Percentiles rank a stretch among this genome's conserved stretches.
phyloP scores from a whole-genome alignment of 768 basidiomycete genomes.

The Suillus variegatus region DNA sequence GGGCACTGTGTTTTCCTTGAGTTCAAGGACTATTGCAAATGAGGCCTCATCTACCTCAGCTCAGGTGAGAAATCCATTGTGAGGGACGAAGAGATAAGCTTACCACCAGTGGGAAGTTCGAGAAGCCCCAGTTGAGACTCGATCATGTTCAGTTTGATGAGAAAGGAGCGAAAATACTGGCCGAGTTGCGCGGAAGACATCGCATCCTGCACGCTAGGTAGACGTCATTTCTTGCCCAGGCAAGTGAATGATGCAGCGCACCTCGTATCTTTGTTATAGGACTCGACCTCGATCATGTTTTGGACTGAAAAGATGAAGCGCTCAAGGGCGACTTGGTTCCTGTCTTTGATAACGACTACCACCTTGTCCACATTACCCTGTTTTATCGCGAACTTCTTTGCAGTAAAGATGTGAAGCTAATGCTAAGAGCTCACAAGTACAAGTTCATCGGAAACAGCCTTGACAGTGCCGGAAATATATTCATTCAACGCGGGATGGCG shows the following conservation, averaged over 20 bases:
- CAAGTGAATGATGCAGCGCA: conserved; percentile 25
- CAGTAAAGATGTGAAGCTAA: neutral
- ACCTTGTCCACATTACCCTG: conserved; percentile 83
- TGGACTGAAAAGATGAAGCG: conserved; percentile 88
- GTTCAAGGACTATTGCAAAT: conserved; percentile 82
- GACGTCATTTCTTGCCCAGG: neutral
- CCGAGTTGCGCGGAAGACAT: conserved; percentile 64
- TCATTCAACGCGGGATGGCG: conserved; percentile 87
- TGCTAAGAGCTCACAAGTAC: conserved; percentile 44
- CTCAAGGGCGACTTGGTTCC: conserved; percentile 80
- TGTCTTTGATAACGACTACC: conserved; percentile 82
- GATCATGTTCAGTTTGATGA: conserved; percentile 78
- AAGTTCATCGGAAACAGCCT: conserved; percentile 80
- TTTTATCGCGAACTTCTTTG: conserved; percentile 4
- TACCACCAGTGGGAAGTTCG: conserved; percentile 36
- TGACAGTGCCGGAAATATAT: conserved; percentile 87
- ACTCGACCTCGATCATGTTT: conserved; percentile 73
- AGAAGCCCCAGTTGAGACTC: conserved; percentile 69
- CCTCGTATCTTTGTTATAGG: conserved; percentile 72
- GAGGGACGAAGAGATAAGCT: conserved; percentile 37
- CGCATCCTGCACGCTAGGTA: conserved; percentile 65
- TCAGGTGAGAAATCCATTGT: conserved; percentile 4
- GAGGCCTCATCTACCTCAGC: conserved; percentile 61
- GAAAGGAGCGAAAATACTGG: conserved; percentile 80
- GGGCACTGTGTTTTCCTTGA: conserved; percentile 66